Base-by-base conservation (phyloP, 768 basidiomycete species). In the Hypholoma sublateritium region DNA sequence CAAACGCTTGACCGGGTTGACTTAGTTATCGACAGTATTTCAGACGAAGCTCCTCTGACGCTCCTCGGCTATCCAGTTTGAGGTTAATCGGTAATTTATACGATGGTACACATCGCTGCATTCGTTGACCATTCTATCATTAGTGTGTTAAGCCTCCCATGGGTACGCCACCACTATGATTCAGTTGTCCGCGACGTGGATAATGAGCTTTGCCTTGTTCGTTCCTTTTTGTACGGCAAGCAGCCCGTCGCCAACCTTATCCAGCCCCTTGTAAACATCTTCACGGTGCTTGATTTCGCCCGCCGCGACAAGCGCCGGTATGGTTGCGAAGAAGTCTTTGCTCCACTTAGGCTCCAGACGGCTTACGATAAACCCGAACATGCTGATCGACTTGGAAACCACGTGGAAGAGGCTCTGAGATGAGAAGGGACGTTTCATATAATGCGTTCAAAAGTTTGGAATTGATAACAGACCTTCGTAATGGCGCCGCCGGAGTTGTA, bases 281-380 rank as follows among this genome's bases (percentile, higher is more conserved):
- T 85, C 84, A 7, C 59, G 67, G 46, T 77, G 73, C 64, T 79
- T 80, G 49, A 84, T 57, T 62, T 81, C 74, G 3, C 83, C 81
- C 3, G 65, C 71, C 3, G 73, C 77, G 32, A 85, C 60, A 42
- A 70, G 67, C 4, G 65, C 63, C 4, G 81, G 77, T 2, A 84
- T 51, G 4, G 66, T 70, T 9, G 65, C 64, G 50, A 74, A 75
- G 67, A 85, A 85, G 5, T 70, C 75, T 6, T 69, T 68, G 2
- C 52, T 44, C 64, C 78, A 76, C 60, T 79, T 78, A 6, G 65
- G 59, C 2, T 62, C 44, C 13, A 76, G 66, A 8, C 44, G 60
- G 36, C 6, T 45, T 12, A 77, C 69, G 47, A 80, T 67, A 65
- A 85, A 81, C 0, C 73, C 69, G 25, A 64, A 53, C 53, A 74